Conservation (phyloP, 2,329 filamentous ascomycete species). For the Penicillium sp. region DNA sequence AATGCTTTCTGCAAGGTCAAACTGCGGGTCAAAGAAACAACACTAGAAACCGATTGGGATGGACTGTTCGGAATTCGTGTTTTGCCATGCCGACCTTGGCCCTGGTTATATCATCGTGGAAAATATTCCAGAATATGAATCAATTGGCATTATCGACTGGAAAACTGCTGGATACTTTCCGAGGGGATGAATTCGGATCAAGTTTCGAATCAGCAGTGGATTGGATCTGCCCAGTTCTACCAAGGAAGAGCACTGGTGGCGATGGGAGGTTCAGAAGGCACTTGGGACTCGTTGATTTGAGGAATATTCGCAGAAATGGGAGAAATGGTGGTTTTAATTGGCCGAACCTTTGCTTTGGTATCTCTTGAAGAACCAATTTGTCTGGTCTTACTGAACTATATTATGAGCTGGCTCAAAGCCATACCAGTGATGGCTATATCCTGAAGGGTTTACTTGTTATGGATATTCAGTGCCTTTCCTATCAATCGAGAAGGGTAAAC, state of each 20-base stretch:
- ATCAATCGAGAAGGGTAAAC: no score
- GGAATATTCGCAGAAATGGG: no score
- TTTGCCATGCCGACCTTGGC: slow-evolving; percentile 9
- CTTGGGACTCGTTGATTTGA: background rate
- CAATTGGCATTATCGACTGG: slow-evolving; percentile 6
- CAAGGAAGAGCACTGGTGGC: background rate
- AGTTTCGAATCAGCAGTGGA: slow-evolving; percentile 3
- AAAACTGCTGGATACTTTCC: slow-evolving; percentile 4
- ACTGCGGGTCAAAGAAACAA: slow-evolving; percentile 7
- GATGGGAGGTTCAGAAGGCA: background rate
- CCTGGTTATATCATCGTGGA: slow-evolving; percentile 2
- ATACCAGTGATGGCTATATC: no score
- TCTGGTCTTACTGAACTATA: no score
- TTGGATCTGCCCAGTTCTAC: background rate
- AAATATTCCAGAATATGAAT: background rate
- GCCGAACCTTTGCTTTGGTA: no score
- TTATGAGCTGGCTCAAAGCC: no score
- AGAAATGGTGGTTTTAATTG: no score
- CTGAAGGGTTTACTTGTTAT: no score
- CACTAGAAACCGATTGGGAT: slow-evolving; percentile 20
- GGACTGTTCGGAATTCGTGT: slow-evolving; percentile 26
- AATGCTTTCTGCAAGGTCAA: slow-evolving; percentile 22
- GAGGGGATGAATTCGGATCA: slow-evolving; percentile 3
- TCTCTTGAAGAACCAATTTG: no score
- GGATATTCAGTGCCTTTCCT: no score